Conservation (phyloP, 495 filamentous ascomycete genomes). For the Podospora conica region DNA sequence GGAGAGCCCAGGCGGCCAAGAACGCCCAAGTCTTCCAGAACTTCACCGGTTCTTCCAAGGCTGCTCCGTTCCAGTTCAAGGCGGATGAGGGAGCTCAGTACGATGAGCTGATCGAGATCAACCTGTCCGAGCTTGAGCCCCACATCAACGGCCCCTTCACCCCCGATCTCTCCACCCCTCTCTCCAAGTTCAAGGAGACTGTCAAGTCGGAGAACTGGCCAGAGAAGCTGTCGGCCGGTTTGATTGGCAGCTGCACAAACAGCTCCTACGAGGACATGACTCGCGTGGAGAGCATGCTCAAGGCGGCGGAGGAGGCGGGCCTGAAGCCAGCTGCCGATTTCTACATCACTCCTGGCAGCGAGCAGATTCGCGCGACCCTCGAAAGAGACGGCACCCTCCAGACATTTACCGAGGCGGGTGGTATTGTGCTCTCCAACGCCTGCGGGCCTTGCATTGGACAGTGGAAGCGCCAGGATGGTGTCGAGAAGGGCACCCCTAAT, state of each 20-base stretch:
- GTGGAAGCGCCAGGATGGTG: slow-evolving; percentile 86
- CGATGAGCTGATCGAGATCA: slow-evolving; percentile 85
- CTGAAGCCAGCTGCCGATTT: slow-evolving; percentile 84
- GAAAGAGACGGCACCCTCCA: slow-evolving; percentile 77
- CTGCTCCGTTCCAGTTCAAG: slow-evolving; percentile 43
- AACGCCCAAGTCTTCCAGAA: slow-evolving; percentile 51
- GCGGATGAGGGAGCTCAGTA: slow-evolving; percentile 81
- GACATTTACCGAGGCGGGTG: slow-evolving; percentile 83
- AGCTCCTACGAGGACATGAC: slow-evolving; percentile 99
- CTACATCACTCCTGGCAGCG: slow-evolving; percentile 92
- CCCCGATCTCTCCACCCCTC: slow-evolving; percentile 84
- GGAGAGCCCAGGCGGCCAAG: slow-evolving; percentile 64
- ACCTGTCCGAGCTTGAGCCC: slow-evolving; percentile 84
- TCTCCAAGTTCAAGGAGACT: slow-evolving; percentile 79
- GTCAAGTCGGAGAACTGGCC: slow-evolving; percentile 86
- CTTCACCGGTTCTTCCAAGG: slow-evolving; percentile 29
- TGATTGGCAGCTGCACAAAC: slow-evolving; percentile 98
- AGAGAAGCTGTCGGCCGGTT: slow-evolving; percentile 77
- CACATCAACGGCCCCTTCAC: slow-evolving; percentile 98
- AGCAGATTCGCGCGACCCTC: slow-evolving; percentile 92
- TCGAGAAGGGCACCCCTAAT: slow-evolving; percentile 78
- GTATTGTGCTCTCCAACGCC: slow-evolving; percentile 86
- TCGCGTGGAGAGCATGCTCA: slow-evolving; percentile 82
- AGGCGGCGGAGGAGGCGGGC: slow-evolving; percentile 80
- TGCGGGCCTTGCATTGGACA: slow-evolving; percentile 95